Evolutionary conservation across 495 filamentous ascomycete genomes (phyloP), one percentile per base, ranked within the genome.

Genomic region (Parachaetomium inaequale): DNA sequence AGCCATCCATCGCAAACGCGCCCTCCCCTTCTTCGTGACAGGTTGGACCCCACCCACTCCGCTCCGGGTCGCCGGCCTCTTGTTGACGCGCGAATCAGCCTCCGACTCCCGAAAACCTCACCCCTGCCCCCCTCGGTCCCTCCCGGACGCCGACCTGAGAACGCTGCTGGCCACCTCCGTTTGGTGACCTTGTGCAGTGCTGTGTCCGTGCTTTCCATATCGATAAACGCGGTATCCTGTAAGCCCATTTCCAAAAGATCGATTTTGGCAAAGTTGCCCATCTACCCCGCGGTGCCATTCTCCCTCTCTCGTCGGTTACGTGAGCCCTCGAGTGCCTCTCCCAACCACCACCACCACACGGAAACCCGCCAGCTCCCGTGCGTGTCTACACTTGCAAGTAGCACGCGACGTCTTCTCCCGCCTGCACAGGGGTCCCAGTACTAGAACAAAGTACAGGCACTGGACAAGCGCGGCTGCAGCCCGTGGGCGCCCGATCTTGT

Each of bases 81-180:
- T 17, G 46, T 50, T 59, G 29, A 47, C 56, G 14, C 56, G 45
- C 32, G 21, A 34, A 59, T 50, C 43, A 49, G 38, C 32, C 32
- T 56, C 43, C 19, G 19, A 11, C 28, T 47, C 34, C 46, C 54
- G 42, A 65, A 61, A 63, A 62, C 50, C 56, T 59, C 59, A 67
- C 61, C 61, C 46, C 50, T 32, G 42, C 60, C 58, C 55, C 15
- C 59, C 54, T 58, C 29, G 55, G 54, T 49, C 42, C 59, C 52
- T 65, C 61, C 62, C 46, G 45, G 32, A 51, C 50, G 55, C 62
- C 61, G 63, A 52, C 28, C 58, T 26, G 40, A 32, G 34, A 26
- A 55, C 40, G 36, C 45, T 29, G 57, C 55, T 66, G 49, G 38
- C 50, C 4, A 32, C 56, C 50, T 59, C 60, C 59, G 59, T 59